Conservation (phyloP, 179 eudicot genomes). For the Spergularia azorica region DNA sequence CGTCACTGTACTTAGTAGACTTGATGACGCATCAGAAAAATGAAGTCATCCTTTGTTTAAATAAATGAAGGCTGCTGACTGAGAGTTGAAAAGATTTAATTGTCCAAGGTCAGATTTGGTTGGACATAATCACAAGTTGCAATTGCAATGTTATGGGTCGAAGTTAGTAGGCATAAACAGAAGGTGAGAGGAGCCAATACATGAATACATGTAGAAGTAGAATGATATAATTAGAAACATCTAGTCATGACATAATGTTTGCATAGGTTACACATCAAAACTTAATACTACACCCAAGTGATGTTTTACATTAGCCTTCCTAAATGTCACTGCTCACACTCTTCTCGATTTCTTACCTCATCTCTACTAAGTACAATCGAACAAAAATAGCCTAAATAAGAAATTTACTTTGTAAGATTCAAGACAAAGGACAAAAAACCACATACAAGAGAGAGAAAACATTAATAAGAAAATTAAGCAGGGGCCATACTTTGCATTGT, state of each 20-base stretch:
- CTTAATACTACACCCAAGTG: background rate
- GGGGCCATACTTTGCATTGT: conserved; percentile 72
- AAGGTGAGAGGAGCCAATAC: too few species aligned
- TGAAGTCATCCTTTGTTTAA: background rate
- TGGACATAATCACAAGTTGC: background rate
- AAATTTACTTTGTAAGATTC: background rate
- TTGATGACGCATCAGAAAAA: background rate
- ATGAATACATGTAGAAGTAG: background rate
- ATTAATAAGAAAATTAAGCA: conserved; percentile 15
- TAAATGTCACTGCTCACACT: background rate
- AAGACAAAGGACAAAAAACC: background rate
- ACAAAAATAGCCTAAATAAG: background rate
- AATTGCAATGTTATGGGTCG: too few species aligned
- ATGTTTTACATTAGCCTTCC: background rate
- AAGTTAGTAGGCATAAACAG: too few species aligned
- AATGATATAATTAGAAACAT: background rate
- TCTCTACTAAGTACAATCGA: background rate
- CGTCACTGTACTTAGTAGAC: background rate
- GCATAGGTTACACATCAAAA: background rate
- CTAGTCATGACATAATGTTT: background rate
- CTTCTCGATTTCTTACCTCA: background rate
- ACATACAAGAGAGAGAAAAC: background rate
- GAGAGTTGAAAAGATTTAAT: background rate
- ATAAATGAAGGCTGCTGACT: too few species aligned
- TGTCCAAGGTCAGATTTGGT: background rate